Evolutionary conservation across 2,329 filamentous ascomycete species (phyloP).

Genomic region (Cordyceps militaris): DNA sequence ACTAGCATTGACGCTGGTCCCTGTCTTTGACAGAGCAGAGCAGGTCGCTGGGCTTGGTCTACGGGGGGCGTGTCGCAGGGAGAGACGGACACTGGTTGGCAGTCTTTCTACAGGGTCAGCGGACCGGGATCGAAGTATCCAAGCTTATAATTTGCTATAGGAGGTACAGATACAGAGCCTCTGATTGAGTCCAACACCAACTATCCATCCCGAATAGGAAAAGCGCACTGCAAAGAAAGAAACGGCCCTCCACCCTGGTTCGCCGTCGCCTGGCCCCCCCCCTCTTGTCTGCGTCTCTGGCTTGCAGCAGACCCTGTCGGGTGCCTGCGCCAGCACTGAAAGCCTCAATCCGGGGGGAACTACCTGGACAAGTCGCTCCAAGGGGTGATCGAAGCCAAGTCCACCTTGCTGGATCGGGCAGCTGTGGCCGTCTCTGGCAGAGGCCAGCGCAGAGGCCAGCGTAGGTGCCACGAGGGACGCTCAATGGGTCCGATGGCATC

Average conservation of each 20-base stretch:
- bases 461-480: neutral
- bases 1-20: neutral
- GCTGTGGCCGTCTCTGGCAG: neutral
- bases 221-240: slow-evolving; percentile 8
- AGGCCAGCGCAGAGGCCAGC: neutral
- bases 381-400: neutral
- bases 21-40: neutral
- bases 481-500: neutral
- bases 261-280: neutral
- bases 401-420: neutral
- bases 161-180: slow-evolving; percentile 5
- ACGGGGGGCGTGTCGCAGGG: slow-evolving; percentile 1
- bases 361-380: neutral
- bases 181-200: neutral
- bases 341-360: neutral
- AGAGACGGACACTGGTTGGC: neutral
- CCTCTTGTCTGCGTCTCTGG: slow-evolving; percentile 4
- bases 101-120: neutral
- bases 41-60: neutral
- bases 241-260: neutral
- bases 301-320: neutral
- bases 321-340: neutral
- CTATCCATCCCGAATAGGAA: slow-evolving; percentile 8
- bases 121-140: neutral
- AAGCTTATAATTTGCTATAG: slow-evolving; percentile 1